A percentile compares a stretch with the other conserved stretches of the same genome.
Conservation (phyloP, 225 moss, liverwort and hornwort genomes). For the Antitrichia curtipendula region DNA sequence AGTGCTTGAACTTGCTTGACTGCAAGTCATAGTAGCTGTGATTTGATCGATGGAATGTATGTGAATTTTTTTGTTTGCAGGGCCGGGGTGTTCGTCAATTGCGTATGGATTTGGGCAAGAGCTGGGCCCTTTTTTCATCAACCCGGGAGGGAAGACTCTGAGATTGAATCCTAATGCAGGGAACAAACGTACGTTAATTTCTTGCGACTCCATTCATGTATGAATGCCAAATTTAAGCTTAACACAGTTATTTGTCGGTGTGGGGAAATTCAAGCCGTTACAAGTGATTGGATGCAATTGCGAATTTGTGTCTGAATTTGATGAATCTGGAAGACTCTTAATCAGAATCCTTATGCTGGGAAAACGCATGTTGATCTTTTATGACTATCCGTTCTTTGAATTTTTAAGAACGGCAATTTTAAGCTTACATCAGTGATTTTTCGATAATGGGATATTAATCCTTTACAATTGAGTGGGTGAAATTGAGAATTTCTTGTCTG, state of each 20-base stretch:
- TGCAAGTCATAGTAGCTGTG: no score
- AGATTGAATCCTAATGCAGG: constrained; percentile 33
- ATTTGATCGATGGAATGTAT: background rate
- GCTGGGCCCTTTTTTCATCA: constrained; percentile 57
- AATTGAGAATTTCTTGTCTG: background rate
- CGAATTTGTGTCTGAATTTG: background rate
- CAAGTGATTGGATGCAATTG: background rate
- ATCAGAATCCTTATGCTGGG: constrained; percentile 24
- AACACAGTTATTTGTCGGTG: no score
- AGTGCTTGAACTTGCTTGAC: background rate
- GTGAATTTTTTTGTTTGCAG: constrained; percentile 2
- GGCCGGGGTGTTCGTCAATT: constrained; percentile 71
- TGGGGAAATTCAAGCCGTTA: background rate
- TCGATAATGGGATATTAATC: no score
- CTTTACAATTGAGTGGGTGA: background rate
- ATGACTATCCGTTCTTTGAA: no score
- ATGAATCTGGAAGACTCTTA: background rate
- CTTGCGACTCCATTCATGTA: background rate
- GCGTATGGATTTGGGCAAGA: constrained; percentile 63
- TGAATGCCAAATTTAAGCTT: background rate
- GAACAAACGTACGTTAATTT: constrained; percentile 23
- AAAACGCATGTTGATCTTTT: background rate
- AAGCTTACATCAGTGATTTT: background rate
- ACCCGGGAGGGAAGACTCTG: constrained; percentile 31
- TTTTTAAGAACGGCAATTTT: background rate